Base-by-base conservation (phyloP, 2,329 filamentous ascomycete species). In the Stachybotrys chartarum region DNA sequence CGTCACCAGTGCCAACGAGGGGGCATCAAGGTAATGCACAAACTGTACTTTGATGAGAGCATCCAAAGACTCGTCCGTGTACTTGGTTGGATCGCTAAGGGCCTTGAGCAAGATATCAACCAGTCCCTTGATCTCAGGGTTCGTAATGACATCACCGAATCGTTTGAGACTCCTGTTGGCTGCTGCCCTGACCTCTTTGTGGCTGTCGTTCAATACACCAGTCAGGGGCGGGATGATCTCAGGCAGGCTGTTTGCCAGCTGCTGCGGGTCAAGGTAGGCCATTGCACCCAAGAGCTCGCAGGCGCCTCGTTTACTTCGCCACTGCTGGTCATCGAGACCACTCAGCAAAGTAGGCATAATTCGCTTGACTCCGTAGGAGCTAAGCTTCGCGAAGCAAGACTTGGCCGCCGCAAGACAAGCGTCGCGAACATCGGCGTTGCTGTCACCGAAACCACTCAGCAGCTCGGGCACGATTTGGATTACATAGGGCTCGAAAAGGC, bases 281-380 rank as follows among this genome's bases (percentile, higher is more conserved):
- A 99, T 99, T 59, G 94, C 94, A 69, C 94, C 94, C 14, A 99
- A 81, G 30, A 96, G 86, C 68, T 99, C 94, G 68, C 94, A 99
- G 54, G 94, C 94, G 63, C 95, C 94, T 75, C 96, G 96, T 74
- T 99, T 97, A 75, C 91, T 97, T 66, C 94, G 88, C 94, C 94
- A 99, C 70, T 97, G 93, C 54, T 90, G 85, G 60, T 99, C 94
- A 60, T 97, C 92, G 10, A 99, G 83, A 56, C 95, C 94, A 60
- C 94, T 86, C 3, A 99, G 81, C 7, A 99, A 81, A 12, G 90
- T 96, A 4, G 94, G 94, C 60, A 99, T 78, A 60, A 99, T 92
- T 67, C 94, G 83, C 74, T 96, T 96, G 57, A 99, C 95, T 70
- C 94, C 94, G 64, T 90, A 99, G 0, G 94, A 97, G 72, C 91